Percentiles rank a stretch among this genome's conserved stretches.
Conservation (phyloP, 2,329 filamentous ascomycete genomes). For the Colletotrichum somersetense region DNA sequence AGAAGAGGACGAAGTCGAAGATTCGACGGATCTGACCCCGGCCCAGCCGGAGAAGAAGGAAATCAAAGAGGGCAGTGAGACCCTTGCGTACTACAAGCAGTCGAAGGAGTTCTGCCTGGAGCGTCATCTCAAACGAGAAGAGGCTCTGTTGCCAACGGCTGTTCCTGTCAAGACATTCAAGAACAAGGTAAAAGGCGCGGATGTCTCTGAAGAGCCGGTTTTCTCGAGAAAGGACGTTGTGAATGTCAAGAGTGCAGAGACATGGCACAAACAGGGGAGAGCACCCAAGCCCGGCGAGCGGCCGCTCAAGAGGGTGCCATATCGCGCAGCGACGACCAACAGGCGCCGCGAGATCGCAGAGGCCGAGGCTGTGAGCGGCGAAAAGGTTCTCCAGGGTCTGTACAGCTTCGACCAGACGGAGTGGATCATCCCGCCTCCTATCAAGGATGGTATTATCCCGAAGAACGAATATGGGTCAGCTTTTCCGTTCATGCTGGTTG, state of each 20-base stretch:
- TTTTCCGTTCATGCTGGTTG: not conserved
- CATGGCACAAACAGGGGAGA: constrained; percentile 97
- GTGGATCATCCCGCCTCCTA: constrained; percentile 93
- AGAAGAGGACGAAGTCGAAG: constrained; percentile 82
- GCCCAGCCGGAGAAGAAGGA: constrained; percentile 80
- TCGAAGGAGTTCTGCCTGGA: constrained; percentile 88
- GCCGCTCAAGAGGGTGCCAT: constrained; percentile 88
- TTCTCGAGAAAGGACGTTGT: constrained; percentile 84
- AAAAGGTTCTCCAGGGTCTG: constrained; percentile 87
- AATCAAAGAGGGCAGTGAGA: constrained; percentile 81
- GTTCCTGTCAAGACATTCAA: constrained; percentile 80
- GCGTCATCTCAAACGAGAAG: constrained; percentile 90
- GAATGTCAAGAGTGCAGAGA: constrained; percentile 90
- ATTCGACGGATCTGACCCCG: constrained; percentile 80
- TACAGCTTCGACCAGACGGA: constrained; percentile 90
- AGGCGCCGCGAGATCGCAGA: constrained; percentile 91
- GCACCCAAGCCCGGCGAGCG: constrained; percentile 77
- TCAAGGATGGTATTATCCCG: constrained; percentile 86
- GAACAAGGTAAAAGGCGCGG: constrained; percentile 79
- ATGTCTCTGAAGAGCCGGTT: constrained; percentile 81
- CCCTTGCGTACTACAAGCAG: constrained; percentile 88
- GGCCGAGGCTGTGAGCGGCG: constrained; percentile 80
- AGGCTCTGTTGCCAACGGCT: constrained; percentile 80
- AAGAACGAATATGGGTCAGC: constrained; percentile 86
- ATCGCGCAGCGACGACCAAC: constrained; percentile 89